Evolutionary conservation across 2,329 filamentous ascomycete genomes (phyloP).

Genomic region (Coniochaeta pulveracea): DNA sequence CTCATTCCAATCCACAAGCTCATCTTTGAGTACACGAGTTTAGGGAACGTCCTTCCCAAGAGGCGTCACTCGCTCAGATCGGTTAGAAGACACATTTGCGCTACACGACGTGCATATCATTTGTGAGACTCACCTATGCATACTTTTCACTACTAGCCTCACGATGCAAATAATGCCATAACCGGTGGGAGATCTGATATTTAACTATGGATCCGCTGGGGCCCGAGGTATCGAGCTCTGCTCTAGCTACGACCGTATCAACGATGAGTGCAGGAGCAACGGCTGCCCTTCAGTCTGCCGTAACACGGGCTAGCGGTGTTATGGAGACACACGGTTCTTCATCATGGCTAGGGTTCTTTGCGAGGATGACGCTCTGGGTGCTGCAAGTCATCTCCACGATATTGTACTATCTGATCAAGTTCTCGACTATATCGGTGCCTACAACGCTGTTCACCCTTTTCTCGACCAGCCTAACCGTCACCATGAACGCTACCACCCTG

Average conservation of each 20-base stretch:
- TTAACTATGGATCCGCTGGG: conserved; percentile 11
- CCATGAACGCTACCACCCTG: conserved; percentile 96
- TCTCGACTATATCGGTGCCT: conserved; percentile 80
- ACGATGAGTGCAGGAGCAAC: conserved; percentile 18
- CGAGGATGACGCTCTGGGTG: conserved; percentile 39
- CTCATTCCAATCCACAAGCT: no score
- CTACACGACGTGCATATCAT: no score
- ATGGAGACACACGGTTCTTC: conserved; percentile 26
- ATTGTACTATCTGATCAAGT: conserved; percentile 71
- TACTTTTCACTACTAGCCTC: no score
- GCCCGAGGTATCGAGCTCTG: conserved; percentile 8
- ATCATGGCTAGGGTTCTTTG: conserved; percentile 48
- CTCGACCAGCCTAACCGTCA: conserved; percentile 89
- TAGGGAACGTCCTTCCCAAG: no score
- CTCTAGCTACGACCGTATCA: conserved; percentile 3
- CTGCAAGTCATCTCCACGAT: conserved; percentile 46
- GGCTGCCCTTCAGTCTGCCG: conserved; percentile 23
- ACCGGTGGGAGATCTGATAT: no score
- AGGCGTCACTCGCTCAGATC: no score
- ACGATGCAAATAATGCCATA: no score
- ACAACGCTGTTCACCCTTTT: conserved; percentile 83
- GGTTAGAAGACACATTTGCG: no score
- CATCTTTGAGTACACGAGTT: no score
- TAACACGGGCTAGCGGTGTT: conserved; percentile 24
- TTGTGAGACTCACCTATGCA: no score